Evolutionary conservation across 1,284 basidiomycete genomes (phyloP), one percentile per base, ranked within the genome.

Genomic region (Trichosporon inkin): DNA sequence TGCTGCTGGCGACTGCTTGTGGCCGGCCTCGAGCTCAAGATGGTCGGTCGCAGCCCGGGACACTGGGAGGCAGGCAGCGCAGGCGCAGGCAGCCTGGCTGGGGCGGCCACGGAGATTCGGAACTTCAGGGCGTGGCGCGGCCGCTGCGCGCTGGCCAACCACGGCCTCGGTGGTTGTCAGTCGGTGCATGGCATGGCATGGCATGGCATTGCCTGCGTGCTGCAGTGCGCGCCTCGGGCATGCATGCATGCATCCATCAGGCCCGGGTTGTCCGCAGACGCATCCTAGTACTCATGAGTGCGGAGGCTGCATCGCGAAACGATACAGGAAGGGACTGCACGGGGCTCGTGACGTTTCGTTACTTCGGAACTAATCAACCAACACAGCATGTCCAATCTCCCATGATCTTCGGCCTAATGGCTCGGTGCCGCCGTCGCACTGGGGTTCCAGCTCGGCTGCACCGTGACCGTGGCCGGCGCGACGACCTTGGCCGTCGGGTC

Each of bases 401-500:
- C 1, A 24, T 5, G 20, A 13, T 14, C 40, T 14, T 22, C 16
- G n/a, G 24, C 28, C 44, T 32, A 49, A 7, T 28, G 44, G 36
- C 53, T 20, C 14, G 53, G n/a, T 7, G 20, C 36, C 2, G 53
- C 19, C 19, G 51, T 53, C 14, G 22, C 37, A 10, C 19, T 20
- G 20, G 53, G 36, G 22, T 54, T 39, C 39, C 54, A 34, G 17
- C 38, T 41, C 54, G 54, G 54, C 28, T 22, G 8, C 17, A 41
- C 54, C 4, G 38, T 55, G 5, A 55, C 54, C 4, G 24, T 55
- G 10, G 39, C 54, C 10, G 58, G 52, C 6, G 58, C 14, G 32
- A 24, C 20, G 32, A 53, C 39, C 19, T 41, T 40, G 17, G 38
- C 41, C 16, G 41, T 57, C 10, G 62, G 58, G 41, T 64, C 62